These are phyloP conservation scores for Apostasia shenzhenica DNA, from an alignment of 106 monocot species.

Conservation along the genomic window DNA sequence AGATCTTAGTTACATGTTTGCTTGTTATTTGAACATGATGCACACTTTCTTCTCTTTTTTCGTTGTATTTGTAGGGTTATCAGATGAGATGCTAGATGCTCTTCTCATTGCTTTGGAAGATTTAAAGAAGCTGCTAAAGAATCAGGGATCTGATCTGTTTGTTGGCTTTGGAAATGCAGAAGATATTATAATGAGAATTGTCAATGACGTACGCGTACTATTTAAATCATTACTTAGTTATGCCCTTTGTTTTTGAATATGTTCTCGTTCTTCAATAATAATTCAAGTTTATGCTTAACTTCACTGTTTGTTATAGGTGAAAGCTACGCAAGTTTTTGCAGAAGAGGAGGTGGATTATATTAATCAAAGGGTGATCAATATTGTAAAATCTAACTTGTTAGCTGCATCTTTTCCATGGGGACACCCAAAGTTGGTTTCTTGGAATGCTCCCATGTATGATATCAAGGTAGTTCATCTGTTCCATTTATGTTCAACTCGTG, in stretches of 20 bases:
- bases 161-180: conserved; percentile 71
- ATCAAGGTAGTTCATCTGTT: conserved; percentile 41
- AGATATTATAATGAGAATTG: conserved; percentile 62
- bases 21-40: too few relatives aligned
- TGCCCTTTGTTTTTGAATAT: conserved; percentile 12
- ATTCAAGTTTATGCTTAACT: neutral
- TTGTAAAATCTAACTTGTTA: conserved; percentile 62
- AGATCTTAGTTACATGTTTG: too few relatives aligned
- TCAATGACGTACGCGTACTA: conserved; percentile 54
- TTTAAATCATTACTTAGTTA: conserved; percentile 10
- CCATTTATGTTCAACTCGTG: conserved; percentile 7
- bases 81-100: conserved; percentile 68
- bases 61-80: conserved; percentile 34
- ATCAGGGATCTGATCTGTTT: conserved; percentile 77
- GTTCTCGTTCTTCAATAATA: neutral
- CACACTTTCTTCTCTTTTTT: neutral
- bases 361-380: conserved; percentile 26
- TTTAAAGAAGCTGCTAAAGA: conserved; percentile 46
- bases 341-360: conserved; percentile 89
- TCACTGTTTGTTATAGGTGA: conserved; percentile 44
- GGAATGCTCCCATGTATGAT: conserved; percentile 78
- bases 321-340: conserved; percentile 69
- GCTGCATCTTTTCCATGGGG: conserved; percentile 47
- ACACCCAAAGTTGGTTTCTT: conserved; percentile 47
- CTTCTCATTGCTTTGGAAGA: conserved; percentile 70